Evolutionary conservation across 2,329 filamentous ascomycete species (phyloP).

Genomic region (Colletotrichum australisinense): DNA sequence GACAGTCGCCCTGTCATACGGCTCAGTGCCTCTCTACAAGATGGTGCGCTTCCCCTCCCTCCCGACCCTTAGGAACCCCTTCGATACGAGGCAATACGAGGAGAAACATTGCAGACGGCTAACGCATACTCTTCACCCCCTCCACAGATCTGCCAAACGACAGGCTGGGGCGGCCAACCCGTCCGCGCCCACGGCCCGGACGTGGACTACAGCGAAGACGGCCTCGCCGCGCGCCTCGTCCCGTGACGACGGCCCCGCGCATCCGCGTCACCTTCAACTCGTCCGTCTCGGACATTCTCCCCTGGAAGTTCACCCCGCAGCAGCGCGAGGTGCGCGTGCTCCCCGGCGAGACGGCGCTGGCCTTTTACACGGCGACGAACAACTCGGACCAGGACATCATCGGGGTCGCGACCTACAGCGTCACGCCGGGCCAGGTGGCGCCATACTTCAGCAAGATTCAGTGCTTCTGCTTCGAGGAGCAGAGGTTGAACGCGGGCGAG

Average conservation of each 20-base stretch:
- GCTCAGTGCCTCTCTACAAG: constrained; percentile 88
- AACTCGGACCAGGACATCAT: constrained; percentile 92
- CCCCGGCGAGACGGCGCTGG: constrained; percentile 94
- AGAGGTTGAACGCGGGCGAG: constrained; percentile 93
- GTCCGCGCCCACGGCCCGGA: constrained; percentile 77
- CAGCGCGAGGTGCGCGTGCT: constrained; percentile 96
- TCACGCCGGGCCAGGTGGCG: constrained; percentile 94
- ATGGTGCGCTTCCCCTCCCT: constrained; percentile 66
- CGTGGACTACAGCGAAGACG: constrained; percentile 58
- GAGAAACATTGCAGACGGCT: too few species aligned
- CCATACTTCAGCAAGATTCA: constrained; percentile 99
- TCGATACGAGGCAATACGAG: neutral
- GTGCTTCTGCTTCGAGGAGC: constrained; percentile 99
- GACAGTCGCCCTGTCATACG: constrained; percentile 83
- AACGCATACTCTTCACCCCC: constrained; percentile 18
- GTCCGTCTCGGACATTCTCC: constrained; percentile 92
- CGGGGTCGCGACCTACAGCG: constrained; percentile 96
- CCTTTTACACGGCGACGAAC: constrained; percentile 98
- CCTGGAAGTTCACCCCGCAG: constrained; percentile 97
- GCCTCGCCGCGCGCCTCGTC: constrained; percentile 80
- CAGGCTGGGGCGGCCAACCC: constrained; percentile 93
- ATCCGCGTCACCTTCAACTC: constrained; percentile 97
- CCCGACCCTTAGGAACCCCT: neutral
- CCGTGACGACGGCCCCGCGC: constrained; percentile 83
- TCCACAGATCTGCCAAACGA: constrained; percentile 81